Conservation (phyloP, 768 basidiomycete species). For the Phlebiopsis gigantea region DNA sequence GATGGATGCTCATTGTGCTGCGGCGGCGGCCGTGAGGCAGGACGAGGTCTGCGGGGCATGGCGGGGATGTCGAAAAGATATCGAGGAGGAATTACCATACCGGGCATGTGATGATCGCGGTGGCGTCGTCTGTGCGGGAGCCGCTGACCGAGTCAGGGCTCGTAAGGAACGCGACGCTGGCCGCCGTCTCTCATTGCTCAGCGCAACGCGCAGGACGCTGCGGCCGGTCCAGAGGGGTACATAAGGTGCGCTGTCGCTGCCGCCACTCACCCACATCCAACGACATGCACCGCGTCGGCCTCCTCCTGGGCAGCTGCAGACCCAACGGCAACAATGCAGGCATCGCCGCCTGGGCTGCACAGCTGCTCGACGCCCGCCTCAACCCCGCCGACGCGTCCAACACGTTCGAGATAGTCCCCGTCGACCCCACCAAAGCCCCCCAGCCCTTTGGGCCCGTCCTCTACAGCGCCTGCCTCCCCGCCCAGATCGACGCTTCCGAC, state of each 20-base stretch:
- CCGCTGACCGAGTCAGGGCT: neutral
- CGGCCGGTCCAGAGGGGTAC: too few relatives aligned
- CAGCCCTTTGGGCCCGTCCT: conserved; percentile 25
- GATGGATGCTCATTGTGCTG: neutral
- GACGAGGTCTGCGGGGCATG: conserved; percentile 37
- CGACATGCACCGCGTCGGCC: conserved; percentile 11
- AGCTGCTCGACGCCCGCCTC: conserved; percentile 15
- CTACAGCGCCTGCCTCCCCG: conserved; percentile 23
- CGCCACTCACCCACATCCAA: neutral
- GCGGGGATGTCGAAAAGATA: neutral
- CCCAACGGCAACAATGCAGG: conserved; percentile 19
- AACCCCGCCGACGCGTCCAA: conserved; percentile 1
- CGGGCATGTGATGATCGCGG: neutral
- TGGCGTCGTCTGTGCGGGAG: neutral
- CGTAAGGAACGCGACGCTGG: too few relatives aligned
- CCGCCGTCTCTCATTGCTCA: too few relatives aligned
- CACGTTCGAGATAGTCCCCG: conserved; percentile 18
- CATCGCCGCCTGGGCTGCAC: conserved; percentile 20
- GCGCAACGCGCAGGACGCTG: too few relatives aligned
- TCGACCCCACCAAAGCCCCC: conserved; percentile 21
- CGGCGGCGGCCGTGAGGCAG: conserved; percentile 24
- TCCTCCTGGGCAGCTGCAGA: conserved; percentile 23
- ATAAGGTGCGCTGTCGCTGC: too few relatives aligned
- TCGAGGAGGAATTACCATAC: neutral
- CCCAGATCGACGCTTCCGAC: conserved; percentile 19